Evolutionary conservation across 1,284 basidiomycete species (phyloP).

Genomic region (Naganishia liquefaciens): DNA sequence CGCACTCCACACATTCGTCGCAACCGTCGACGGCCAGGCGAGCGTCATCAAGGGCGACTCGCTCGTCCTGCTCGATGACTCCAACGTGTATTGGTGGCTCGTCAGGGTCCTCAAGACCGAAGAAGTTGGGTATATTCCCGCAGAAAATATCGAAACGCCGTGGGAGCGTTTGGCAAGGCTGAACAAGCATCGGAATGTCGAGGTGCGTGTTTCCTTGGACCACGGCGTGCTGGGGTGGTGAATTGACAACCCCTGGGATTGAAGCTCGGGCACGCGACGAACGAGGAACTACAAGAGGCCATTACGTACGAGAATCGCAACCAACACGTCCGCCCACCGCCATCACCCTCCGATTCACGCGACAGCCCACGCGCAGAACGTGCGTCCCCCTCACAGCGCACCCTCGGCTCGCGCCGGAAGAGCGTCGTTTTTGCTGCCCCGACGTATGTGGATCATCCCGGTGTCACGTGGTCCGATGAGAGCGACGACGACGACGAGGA

Average conservation of each 20-base stretch:
- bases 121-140: slow-evolving; percentile 99
- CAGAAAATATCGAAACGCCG: slow-evolving; percentile 98
- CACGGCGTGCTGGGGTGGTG: too few species aligned
- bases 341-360: neutral
- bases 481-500: slow-evolving; percentile 56
- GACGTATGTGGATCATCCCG: slow-evolving; percentile 58
- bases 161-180: slow-evolving; percentile 92
- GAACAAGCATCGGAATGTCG: slow-evolving; percentile 97
- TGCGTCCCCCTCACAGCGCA: neutral
- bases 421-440: slow-evolving; percentile 57
- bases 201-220: too few species aligned
- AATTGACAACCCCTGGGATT: neutral
- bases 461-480: slow-evolving; percentile 65
- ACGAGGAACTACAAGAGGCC: slow-evolving; percentile 18
- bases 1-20: slow-evolving; percentile 80
- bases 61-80: slow-evolving; percentile 89
- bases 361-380: neutral
- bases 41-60: slow-evolving; percentile 96
- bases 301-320: slow-evolving; percentile 13
- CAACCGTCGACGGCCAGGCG: slow-evolving; percentile 93
- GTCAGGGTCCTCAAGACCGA: slow-evolving; percentile 95
- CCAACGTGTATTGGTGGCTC: slow-evolving; percentile 98
- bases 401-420: neutral
- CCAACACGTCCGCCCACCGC: too few species aligned
- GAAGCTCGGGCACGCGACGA: slow-evolving; percentile 25